Percentiles rank a stretch among this genome's conserved stretches.
Evolutionary conservation across 2,329 filamentous ascomycete species (phyloP).

Genomic region (Nothophoma quercina): DNA sequence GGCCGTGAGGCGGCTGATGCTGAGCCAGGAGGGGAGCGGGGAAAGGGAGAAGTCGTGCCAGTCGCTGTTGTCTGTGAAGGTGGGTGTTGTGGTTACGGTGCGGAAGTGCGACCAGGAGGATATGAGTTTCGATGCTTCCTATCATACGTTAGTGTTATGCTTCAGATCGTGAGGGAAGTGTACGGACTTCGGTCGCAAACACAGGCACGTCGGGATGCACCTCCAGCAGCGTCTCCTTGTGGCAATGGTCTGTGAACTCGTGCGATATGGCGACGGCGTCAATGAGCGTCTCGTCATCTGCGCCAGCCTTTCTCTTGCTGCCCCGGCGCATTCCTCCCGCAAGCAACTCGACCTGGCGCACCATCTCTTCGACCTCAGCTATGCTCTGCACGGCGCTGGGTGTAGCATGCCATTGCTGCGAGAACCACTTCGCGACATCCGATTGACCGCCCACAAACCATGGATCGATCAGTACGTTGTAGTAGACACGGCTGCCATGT

Average conservation of each 20-base stretch:
- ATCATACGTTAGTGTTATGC: conserved; percentile 1
- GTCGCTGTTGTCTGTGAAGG: conserved; percentile 53
- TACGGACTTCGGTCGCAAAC: conserved; percentile 60
- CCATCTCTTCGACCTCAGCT: conserved; percentile 61
- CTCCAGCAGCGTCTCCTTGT: conserved; percentile 66
- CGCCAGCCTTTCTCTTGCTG: conserved; percentile 21
- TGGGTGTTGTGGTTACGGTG: conserved; percentile 59
- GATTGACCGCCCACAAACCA: conserved; percentile 70
- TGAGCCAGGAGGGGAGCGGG: conserved; percentile 67
- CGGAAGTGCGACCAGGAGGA: conserved; percentile 67
- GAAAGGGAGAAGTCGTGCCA: conserved; percentile 56
- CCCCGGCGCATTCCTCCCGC: conserved; percentile 39
- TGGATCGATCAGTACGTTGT: conserved; percentile 71
- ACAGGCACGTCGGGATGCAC: conserved; percentile 63
- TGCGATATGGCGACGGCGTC: conserved; percentile 69
- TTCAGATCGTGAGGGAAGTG: too few species aligned
- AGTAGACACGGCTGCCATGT: conserved; percentile 60
- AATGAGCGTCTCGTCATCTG: conserved; percentile 52
- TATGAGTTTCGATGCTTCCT: conserved; percentile 65
- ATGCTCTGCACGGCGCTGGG: conserved; percentile 64
- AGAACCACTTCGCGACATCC: conserved; percentile 71
- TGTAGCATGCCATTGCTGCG: conserved; percentile 68
- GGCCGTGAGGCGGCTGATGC: conserved; percentile 65
- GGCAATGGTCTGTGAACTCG: conserved; percentile 75
- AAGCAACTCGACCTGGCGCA: conserved; percentile 59